phyloP scores from a whole-genome alignment of 2,329 filamentous ascomycete genomes.

The Periglandula ipomoeae region DNA sequence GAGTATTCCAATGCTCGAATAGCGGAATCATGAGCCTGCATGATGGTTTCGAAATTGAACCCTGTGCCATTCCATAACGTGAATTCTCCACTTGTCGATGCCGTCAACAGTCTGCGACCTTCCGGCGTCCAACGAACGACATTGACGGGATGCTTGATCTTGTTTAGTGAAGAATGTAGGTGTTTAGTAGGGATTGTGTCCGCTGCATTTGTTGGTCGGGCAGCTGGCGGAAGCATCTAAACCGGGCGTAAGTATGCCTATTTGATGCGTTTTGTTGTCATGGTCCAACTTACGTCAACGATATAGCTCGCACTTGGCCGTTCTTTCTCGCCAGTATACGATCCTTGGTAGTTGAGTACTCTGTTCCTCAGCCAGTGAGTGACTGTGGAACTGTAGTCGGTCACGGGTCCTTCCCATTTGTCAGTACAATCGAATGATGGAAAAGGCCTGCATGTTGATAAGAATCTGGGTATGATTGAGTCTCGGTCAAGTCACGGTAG shows the following conservation, averaged over 20 bases:
- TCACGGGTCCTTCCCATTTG: constrained; percentile 61
- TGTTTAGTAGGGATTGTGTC: constrained; percentile 92
- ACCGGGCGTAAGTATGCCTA: constrained; percentile 11
- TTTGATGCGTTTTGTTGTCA: not conserved
- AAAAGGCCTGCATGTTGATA: too few relatives aligned
- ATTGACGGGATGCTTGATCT: constrained; percentile 95
- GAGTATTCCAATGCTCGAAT: constrained; percentile 81
- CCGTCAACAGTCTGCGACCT: constrained; percentile 81
- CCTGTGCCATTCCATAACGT: constrained; percentile 98
- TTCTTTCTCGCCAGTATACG: constrained; percentile 66
- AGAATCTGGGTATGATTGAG: too few relatives aligned
- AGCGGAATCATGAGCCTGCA: constrained; percentile 90
- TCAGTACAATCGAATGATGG: constrained; percentile 11
- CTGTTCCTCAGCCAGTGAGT: constrained; percentile 87
- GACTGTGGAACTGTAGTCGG: constrained; percentile 85
- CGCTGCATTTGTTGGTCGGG: constrained; percentile 62
- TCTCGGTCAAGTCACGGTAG: too few relatives aligned
- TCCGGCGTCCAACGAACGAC: constrained; percentile 97
- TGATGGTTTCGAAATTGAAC: constrained; percentile 99
- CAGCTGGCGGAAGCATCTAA: constrained; percentile 80
- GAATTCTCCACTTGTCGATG: constrained; percentile 93
- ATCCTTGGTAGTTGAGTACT: constrained; percentile 57
- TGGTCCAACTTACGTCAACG: constrained; percentile 53
- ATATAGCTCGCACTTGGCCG: constrained; percentile 84
- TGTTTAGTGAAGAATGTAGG: constrained; percentile 95